Base-by-base conservation (phyloP, 441 rosid genomes). In the Breynia disticha region DNA sequence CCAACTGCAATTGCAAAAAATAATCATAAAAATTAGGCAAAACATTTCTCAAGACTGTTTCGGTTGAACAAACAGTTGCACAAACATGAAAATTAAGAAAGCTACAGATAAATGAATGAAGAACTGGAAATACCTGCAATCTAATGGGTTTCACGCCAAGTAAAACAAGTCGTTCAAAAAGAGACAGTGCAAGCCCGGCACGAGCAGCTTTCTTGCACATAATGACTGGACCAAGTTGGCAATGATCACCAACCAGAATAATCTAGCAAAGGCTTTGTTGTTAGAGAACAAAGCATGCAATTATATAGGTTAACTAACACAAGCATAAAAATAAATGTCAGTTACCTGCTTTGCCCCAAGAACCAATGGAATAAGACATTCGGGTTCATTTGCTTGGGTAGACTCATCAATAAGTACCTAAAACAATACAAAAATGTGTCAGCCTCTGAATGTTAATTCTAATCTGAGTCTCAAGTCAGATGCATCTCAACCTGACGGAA, bases 131-230 rank as follows among this genome's bases (percentile, higher is more conserved):
- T 66, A 94, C 99, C 99, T 94, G 99, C 84, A 94, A 73, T 68
- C 99, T 87, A 55, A 94, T 94, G 54, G 99, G 99, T 76, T 94
- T 90, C 39, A 87, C 81, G 67, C 99, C 99, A 76, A 94, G 99
- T 59, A 79, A 65, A 71, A 94, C 95, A 66, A 94, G 88, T 24
- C 99, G 97, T 62, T 94, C 99, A 81, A 94, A 94, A 19, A 94
- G 82, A 49, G 97, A 94, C 73, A 87, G 99, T 6, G 99, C 96
- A 61, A 94, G 71, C 55, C 99, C 99, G 69, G 99, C 99, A 63
- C 99, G 97, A 63, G 99, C 99, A 38, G 97, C 99, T 86, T 94
- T 94, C 72, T 94, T 94, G 85, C 99, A 94, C 99, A 94, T 94
- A 39, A 94, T 90, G 54, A 94, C 99, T 3, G 99, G 99, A 65